These are phyloP conservation scores for Erythrobasidium hasegawianum DNA, from an alignment of 1,284 basidiomycete species.

Conservation along the genomic window DNA sequence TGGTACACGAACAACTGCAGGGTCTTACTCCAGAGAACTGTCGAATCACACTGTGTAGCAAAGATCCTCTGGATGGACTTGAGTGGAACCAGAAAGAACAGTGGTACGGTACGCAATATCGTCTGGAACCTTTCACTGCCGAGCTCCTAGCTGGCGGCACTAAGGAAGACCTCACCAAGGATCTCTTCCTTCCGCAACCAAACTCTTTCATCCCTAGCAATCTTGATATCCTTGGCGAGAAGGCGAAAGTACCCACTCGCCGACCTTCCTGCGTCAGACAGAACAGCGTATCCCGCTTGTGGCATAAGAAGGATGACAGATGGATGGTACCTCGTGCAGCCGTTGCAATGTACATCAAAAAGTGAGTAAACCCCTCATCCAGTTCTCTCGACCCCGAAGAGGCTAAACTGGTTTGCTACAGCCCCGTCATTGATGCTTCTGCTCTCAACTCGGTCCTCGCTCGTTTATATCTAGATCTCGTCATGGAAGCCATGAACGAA, in stretches of 20 bases:
- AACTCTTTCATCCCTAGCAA: conserved; percentile 90
- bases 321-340: conserved; percentile 89
- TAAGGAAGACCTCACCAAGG: conserved; percentile 44
- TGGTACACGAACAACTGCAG: conserved; percentile 64
- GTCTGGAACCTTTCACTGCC: conserved; percentile 63
- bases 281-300: conserved; percentile 67
- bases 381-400: no score
- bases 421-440: conserved; percentile 49
- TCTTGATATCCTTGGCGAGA: conserved; percentile 68
- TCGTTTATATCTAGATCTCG: conserved; percentile 76
- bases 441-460: conserved; percentile 51
- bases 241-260: conserved; percentile 65
- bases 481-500: conserved; percentile 84
- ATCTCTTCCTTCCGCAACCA: conserved; percentile 72
- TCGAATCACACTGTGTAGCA: conserved; percentile 70
- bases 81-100: conserved; percentile 71
- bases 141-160: conserved; percentile 61
- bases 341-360: conserved; percentile 66
- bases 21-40: conserved; percentile 57
- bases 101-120: conserved; percentile 78
- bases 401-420: no score
- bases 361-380: no score
- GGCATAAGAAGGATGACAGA: conserved; percentile 94
- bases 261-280: conserved; percentile 72
- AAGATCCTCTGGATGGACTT: conserved; percentile 55